phyloP scores from a whole-genome alignment of 306 rosid genomes.

The Citrullus amarus region DNA sequence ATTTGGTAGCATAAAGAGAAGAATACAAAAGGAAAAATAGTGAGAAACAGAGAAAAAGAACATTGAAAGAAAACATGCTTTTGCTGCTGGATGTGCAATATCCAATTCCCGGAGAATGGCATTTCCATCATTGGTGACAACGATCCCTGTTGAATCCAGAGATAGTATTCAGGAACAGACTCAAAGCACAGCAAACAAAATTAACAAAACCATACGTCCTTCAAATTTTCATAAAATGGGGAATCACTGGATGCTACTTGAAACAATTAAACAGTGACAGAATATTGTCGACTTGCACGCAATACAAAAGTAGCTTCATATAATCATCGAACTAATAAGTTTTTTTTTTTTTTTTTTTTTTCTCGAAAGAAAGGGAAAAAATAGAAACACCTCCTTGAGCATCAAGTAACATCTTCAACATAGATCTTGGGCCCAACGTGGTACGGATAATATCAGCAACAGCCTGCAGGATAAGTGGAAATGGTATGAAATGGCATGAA shows the following conservation, averaged over 20 bases:
- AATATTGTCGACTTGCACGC: background rate
- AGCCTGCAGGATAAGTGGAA: conserved; percentile 34
- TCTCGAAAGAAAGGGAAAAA: background rate
- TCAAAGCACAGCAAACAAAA: background rate
- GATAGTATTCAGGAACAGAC: background rate
- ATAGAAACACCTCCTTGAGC: conserved; percentile 51
- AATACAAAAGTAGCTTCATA: background rate
- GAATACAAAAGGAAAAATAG: background rate
- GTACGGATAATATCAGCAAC: conserved; percentile 81
- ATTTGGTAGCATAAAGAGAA: background rate
- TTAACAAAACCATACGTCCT: background rate
- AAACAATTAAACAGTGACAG: background rate
- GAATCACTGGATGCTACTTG: background rate
- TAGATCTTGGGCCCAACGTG: conserved; percentile 90
- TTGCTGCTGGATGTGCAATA: conserved; percentile 96
- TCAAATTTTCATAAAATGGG: background rate
- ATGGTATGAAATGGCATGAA: background rate
- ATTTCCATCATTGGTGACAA: conserved; percentile 97
- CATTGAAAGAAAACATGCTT: conserved; percentile 35
- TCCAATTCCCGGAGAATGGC: conserved; percentile 91
- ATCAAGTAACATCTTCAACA: conserved; percentile 90
- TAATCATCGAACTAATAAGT: background rate
- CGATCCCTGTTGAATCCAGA: conserved; percentile 49
- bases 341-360: background rate
- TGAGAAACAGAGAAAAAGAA: background rate